Conservation (phyloP, 345 rosid species). For the Hevea brasiliensis region DNA sequence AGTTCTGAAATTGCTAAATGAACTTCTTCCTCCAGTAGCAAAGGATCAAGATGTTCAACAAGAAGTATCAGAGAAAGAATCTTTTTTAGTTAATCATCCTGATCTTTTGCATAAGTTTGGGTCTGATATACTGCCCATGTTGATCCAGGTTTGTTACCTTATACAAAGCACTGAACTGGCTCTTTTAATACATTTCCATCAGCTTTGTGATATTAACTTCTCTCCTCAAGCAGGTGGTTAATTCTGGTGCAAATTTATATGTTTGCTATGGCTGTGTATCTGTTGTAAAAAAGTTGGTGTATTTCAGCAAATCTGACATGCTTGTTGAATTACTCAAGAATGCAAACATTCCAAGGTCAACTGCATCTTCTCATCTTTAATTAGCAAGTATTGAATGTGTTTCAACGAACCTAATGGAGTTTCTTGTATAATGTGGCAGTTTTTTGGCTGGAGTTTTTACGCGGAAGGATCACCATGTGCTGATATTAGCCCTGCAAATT, state of each 20-base stretch:
- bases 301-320: slow-evolving; percentile 62
- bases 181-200: slow-evolving; percentile 16
- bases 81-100: slow-evolving; percentile 61
- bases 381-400: neutral
- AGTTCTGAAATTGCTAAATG: slow-evolving; percentile 85
- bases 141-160: slow-evolving; percentile 67
- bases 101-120: slow-evolving; percentile 63
- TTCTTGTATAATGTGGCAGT: slow-evolving; percentile 47
- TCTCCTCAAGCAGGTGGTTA: slow-evolving; percentile 60
- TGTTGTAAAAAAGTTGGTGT: slow-evolving; percentile 64
- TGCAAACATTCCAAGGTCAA: slow-evolving; percentile 81
- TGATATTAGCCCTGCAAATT: slow-evolving; percentile 67
- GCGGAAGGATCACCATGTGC: slow-evolving; percentile 78
- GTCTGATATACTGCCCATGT: slow-evolving; percentile 58
- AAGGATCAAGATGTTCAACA: slow-evolving; percentile 44
- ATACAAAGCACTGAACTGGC: slow-evolving; percentile 10
- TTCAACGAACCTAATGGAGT: slow-evolving; percentile 12
- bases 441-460: slow-evolving; percentile 85
- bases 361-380: slow-evolving; percentile 13
- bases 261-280: slow-evolving; percentile 82
- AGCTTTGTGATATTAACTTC: slow-evolving; percentile 18
- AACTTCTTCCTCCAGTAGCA: slow-evolving; percentile 64
- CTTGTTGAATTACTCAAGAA: slow-evolving; percentile 59
- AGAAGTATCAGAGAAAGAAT: slow-evolving; percentile 55
- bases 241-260: slow-evolving; percentile 76